phyloP scores from a whole-genome alignment of 2,329 filamentous ascomycete genomes.

The Alternaria sp. region DNA sequence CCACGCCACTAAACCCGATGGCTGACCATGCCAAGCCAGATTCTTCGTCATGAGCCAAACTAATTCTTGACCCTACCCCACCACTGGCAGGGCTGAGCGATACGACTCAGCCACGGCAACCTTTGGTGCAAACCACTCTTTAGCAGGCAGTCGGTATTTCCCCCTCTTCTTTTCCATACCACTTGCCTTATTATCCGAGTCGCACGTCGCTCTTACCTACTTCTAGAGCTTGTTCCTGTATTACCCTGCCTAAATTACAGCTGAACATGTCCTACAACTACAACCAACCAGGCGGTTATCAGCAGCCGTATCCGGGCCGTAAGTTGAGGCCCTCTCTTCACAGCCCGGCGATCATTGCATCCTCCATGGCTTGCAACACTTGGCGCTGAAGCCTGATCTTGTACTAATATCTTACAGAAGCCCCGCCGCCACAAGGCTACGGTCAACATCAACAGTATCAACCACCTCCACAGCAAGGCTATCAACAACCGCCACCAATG shows the following conservation, averaged over 20 bases:
- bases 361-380: conserved; percentile 9
- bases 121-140: not conserved
- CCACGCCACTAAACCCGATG: not conserved
- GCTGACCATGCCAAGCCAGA: conserved; percentile 4
- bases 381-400: conserved; percentile 20
- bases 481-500: conserved; percentile 43
- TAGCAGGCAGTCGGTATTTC: not conserved
- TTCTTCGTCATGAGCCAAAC: conserved; percentile 6
- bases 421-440: conserved; percentile 33
- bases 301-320: conserved; percentile 39
- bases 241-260: not conserved
- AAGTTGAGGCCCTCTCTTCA: conserved; percentile 24
- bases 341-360: conserved; percentile 13
- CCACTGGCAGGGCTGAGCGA: conserved; percentile 5
- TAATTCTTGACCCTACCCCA: conserved; percentile 3
- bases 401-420: conserved; percentile 36
- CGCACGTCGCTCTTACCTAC: not conserved
- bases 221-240: not conserved
- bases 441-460: conserved; percentile 20
- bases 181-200: not conserved
- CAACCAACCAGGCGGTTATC: conserved; percentile 37
- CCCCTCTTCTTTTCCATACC: not conserved
- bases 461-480: conserved; percentile 25
- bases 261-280: conserved; percentile 35
- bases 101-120: conserved; percentile 7